Conservation (phyloP, 176 grass and related monocot species). For the Hordeum marinum region DNA sequence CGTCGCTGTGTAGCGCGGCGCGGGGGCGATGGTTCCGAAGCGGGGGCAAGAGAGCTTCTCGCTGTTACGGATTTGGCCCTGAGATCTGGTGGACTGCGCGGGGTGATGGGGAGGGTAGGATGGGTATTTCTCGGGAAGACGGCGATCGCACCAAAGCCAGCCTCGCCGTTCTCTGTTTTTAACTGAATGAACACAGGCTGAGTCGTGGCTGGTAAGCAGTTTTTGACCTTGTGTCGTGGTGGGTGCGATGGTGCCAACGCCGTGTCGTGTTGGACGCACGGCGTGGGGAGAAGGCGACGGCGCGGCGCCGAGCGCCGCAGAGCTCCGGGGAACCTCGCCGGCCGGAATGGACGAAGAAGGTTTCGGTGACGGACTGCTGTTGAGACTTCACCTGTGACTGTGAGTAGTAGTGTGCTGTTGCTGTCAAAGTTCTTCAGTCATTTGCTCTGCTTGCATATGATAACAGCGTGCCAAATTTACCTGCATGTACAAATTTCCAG, state of each 20-base stretch:
- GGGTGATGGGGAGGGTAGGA: not conserved
- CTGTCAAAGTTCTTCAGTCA: not conserved
- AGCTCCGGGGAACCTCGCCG: not conserved
- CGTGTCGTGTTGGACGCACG: not conserved
- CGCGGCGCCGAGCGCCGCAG: not conserved
- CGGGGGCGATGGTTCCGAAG: conserved; percentile 8
- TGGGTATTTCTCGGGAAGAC: not conserved
- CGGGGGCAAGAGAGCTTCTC: no score
- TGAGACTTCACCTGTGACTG: no score
- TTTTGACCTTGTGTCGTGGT: not conserved
- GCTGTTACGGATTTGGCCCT: conserved; percentile 15
- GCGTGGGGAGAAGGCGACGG: not conserved
- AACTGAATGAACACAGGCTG: not conserved
- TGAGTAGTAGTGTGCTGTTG: no score
- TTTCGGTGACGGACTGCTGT: not conserved
- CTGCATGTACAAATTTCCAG: not conserved
- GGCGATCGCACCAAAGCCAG: not conserved
- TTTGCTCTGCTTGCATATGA: not conserved
- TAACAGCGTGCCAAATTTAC: not conserved
- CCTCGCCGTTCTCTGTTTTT: not conserved
- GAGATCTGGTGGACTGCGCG: not conserved
- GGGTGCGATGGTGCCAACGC: not conserved
- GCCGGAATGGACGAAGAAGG: not conserved
- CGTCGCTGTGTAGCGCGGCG: not conserved
- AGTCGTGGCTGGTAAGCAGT: not conserved